Percentiles rank a stretch among this genome's conserved stretches.
These are phyloP conservation scores for Kurtzmaniella cleridarum DNA, from an alignment of 805 yeast genomes.

Conservation along the genomic window DNA sequence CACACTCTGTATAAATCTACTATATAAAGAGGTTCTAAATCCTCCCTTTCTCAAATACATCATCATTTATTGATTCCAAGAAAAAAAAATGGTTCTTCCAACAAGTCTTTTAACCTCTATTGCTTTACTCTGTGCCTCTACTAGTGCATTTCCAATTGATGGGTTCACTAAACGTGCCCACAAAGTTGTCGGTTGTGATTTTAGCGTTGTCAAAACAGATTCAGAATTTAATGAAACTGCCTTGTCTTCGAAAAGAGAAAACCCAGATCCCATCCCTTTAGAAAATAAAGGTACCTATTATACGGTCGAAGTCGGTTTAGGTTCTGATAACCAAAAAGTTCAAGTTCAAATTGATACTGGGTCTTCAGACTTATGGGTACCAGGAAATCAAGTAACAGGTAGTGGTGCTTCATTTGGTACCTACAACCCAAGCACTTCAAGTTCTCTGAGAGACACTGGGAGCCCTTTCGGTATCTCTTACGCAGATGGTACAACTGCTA, in stretches of 20 bases:
- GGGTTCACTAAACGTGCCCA: slow-evolving; percentile 4
- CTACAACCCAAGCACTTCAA: slow-evolving; percentile 35
- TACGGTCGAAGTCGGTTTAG: slow-evolving; percentile 19
- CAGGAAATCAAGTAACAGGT: not conserved
- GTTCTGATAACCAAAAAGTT: slow-evolving; percentile 17
- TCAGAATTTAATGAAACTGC: slow-evolving; percentile 3
- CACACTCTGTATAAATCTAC: too few species aligned
- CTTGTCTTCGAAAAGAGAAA: slow-evolving; percentile 3
- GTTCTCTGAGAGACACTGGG: slow-evolving; percentile 46
- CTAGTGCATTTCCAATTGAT: slow-evolving; percentile 3
- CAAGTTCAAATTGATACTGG: slow-evolving; percentile 22
- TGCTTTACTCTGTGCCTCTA: slow-evolving; percentile 1
- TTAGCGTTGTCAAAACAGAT: not conserved
- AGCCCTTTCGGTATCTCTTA: slow-evolving; percentile 38
- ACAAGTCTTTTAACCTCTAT: slow-evolving; percentile 1
- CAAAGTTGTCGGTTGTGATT: slow-evolving; percentile 2
- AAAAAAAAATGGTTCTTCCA: not conserved
- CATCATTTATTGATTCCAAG: too few species aligned
- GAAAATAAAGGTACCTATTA: slow-evolving; percentile 12
- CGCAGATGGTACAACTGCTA: slow-evolving; percentile 45
- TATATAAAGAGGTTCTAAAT: too few species aligned
- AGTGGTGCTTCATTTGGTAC: slow-evolving; percentile 4
- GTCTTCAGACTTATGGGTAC: slow-evolving; percentile 26
- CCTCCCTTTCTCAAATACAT: too few species aligned
- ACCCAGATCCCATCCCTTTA: not conserved